phyloP scores from a whole-genome alignment of 768 basidiomycete species.

The Lactarius quietus region DNA sequence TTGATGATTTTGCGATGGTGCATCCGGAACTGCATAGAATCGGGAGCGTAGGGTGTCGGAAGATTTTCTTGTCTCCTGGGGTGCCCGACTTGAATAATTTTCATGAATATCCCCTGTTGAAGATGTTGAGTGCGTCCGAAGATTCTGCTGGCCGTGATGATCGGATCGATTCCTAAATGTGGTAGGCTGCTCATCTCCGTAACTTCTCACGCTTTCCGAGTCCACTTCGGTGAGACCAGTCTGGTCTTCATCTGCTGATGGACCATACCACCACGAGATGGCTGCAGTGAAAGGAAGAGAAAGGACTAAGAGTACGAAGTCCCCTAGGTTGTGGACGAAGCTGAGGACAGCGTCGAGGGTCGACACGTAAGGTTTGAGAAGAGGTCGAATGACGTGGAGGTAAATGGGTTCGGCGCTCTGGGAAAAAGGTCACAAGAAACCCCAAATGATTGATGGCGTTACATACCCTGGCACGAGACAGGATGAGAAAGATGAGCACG shows the following conservation, averaged over 20 bases:
- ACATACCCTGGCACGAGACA: conserved; percentile 68
- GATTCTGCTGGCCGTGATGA: background rate
- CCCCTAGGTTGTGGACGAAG: conserved; percentile 57
- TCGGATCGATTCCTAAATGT: background rate
- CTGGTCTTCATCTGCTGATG: conserved; percentile 20
- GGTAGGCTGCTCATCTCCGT: conserved; percentile 16
- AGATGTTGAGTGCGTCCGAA: background rate
- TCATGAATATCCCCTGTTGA: background rate
- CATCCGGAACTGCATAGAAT: conserved; percentile 10
- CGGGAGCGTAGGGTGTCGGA: conserved; percentile 13
- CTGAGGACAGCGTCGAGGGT: conserved; percentile 66
- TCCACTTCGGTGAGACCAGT: conserved; percentile 23
- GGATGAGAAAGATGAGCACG: conserved; percentile 65
- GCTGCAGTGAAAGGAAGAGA: conserved; percentile 40
- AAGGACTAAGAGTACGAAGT: conserved; percentile 48
- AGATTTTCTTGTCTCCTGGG: conserved; percentile 6
- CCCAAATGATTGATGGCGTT: background rate
- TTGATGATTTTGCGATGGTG: conserved; percentile 35
- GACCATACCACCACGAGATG: conserved; percentile 33
- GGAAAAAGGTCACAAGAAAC: conserved; percentile 4
- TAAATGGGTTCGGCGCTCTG: conserved; percentile 87
- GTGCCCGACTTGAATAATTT: conserved; percentile 6
- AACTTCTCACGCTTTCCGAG: conserved; percentile 23
- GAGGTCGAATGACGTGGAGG: conserved; percentile 74
- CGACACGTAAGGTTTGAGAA: conserved; percentile 68